These are phyloP conservation scores for Yamadazyma ubonensis DNA, from an alignment of 805 yeast species.

Conservation along the genomic window DNA sequence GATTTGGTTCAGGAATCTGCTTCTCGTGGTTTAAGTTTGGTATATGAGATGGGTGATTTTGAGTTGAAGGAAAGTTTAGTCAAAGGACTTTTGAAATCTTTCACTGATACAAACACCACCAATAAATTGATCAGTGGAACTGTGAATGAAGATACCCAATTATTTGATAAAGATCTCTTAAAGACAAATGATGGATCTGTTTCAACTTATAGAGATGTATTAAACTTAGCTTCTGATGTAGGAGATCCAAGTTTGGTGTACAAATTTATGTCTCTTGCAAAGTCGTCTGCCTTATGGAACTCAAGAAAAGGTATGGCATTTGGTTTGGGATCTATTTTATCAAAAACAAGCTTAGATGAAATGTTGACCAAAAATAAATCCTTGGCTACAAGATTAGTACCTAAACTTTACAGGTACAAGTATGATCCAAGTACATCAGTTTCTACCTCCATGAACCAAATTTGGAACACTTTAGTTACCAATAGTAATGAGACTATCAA, in stretches of 20 bases:
- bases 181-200: constrained; percentile 83
- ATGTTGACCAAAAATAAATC: constrained; percentile 53
- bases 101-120: constrained; percentile 64
- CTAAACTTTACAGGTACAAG: constrained; percentile 78
- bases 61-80: constrained; percentile 72
- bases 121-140: constrained; percentile 57
- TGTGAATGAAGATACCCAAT: constrained; percentile 73
- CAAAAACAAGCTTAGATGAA: constrained; percentile 71
- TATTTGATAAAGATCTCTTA: constrained; percentile 80
- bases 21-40: constrained; percentile 77
- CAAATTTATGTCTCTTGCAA: constrained; percentile 89
- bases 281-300: constrained; percentile 85
- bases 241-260: constrained; percentile 95
- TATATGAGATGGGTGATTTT: constrained; percentile 72
- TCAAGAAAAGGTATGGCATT: constrained; percentile 92
- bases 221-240: constrained; percentile 86
- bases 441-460: constrained; percentile 78
- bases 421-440: constrained; percentile 82
- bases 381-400: constrained; percentile 63
- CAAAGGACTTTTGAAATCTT: constrained; percentile 68
- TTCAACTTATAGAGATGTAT: constrained; percentile 86
- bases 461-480: constrained; percentile 75
- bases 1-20: constrained; percentile 92
- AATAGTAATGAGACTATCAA: constrained; percentile 54
- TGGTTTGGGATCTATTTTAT: constrained; percentile 82